Evolutionary conservation across 192 early-diverging fungal species (phyloP).

Genomic region (Haplosporangium gracile): DNA sequence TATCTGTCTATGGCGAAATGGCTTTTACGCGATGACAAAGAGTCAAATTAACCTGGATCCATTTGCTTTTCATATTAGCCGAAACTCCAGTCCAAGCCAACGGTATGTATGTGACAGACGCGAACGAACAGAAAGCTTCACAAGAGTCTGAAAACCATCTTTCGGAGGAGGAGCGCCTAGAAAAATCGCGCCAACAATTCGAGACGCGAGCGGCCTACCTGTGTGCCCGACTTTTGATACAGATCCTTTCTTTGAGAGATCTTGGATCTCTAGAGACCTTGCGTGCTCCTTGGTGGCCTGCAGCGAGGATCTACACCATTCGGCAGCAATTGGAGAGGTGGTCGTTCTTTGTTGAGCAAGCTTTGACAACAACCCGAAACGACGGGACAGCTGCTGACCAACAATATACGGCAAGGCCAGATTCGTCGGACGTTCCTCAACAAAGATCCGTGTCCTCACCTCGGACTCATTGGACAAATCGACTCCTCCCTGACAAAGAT

Average conservation of each 20-base stretch:
- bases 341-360: constrained; percentile 38
- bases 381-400: too few relatives aligned
- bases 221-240: constrained; percentile 22
- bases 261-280: constrained; percentile 27
- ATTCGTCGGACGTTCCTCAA: neutral
- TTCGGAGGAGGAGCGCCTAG: constrained; percentile 10
- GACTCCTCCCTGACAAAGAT: neutral
- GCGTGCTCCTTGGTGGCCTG: constrained; percentile 39
- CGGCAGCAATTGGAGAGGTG: constrained; percentile 35
- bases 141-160: neutral
- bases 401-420: neutral
- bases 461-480: neutral
- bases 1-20: too few relatives aligned
- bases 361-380: neutral
- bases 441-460: neutral
- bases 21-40: neutral
- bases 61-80: neutral
- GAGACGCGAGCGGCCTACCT: constrained; percentile 29
- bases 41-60: neutral
- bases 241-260: constrained; percentile 10
- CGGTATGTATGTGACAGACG: neutral
- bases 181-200: constrained; percentile 13
- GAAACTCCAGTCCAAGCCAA: neutral
- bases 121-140: too few relatives aligned
- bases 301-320: constrained; percentile 33